A percentile compares a stretch with the other conserved stretches of the same genome.
These are phyloP conservation scores for Fusarium redolens DNA, from an alignment of 2,329 filamentous ascomycete genomes.

Conservation along the genomic window DNA sequence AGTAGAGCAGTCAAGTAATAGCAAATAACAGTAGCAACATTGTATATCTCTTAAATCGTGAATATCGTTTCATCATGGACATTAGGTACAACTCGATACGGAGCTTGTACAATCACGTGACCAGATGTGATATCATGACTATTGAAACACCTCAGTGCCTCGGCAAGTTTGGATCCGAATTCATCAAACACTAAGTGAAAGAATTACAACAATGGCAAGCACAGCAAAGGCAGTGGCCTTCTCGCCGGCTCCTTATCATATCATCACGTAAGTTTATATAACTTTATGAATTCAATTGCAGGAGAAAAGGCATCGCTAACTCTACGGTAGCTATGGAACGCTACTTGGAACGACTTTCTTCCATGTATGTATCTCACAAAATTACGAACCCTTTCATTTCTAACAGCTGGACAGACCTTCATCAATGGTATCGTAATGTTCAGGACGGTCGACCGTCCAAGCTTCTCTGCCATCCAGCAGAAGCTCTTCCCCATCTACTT, in stretches of 20 bases:
- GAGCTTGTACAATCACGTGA: slow-evolving; percentile 46
- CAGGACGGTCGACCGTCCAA: slow-evolving; percentile 78
- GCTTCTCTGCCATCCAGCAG: slow-evolving; percentile 84
- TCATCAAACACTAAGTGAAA: slow-evolving; percentile 8
- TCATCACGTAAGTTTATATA: slow-evolving; percentile 70
- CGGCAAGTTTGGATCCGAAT: slow-evolving; percentile 18
- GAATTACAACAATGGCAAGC: slow-evolving; percentile 54
- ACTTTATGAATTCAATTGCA: neutral
- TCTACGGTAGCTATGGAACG: slow-evolving; percentile 78
- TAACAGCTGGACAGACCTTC: slow-evolving; percentile 71
- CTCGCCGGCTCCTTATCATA: slow-evolving; percentile 78
- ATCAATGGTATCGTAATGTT: slow-evolving; percentile 79
- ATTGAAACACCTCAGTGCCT: slow-evolving; percentile 11
- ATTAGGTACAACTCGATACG: neutral
- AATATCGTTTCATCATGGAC: neutral
- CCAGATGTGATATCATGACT: slow-evolving; percentile 44
- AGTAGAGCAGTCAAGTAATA: neutral
- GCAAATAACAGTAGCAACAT: neutral
- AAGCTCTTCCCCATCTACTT: slow-evolving; percentile 92
- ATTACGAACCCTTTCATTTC: neutral
- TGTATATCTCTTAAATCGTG: neutral
- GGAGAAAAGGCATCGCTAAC: slow-evolving; percentile 30
- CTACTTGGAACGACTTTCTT: slow-evolving; percentile 89
- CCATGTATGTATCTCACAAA: slow-evolving; percentile 64
- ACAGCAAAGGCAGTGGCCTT: slow-evolving; percentile 66